Base-by-base conservation (phyloP, 495 filamentous ascomycete genomes). In the Chlorociboria aeruginascens region DNA sequence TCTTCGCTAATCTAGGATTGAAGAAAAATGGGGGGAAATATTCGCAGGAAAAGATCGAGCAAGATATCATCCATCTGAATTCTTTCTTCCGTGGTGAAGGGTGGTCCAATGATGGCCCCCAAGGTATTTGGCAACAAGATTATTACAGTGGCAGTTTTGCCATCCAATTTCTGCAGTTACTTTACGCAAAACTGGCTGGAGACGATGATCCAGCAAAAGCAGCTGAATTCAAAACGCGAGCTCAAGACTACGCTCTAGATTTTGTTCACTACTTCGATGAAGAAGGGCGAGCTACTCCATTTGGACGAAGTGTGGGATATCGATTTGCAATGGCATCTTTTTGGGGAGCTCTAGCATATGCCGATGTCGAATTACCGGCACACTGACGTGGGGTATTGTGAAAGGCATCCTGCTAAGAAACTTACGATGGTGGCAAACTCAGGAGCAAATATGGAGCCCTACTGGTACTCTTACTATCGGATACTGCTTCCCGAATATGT, bases 71-170 rank as follows among this genome's bases (percentile, higher is more conserved):
- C 50, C 83, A 88, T 49, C 65, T 89, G 10, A 78, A 88, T 56
- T 84, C 81, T 3, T 89, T 88, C 63, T 86, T 87, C 58, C 73
- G 84, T 6, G 84, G 83, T 0, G 79, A 76, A 32, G 84, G 85
- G 1, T 89, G 85, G 85, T 84, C 79, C 2, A 86, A 85, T 52
- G 85, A 89, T 54, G 84, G 84, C 0, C 83, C 85, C 0, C 79
- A 80, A 59, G 79, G 76, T 11, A 82, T 85, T 48, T 78, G 81
- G 49, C 83, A 87, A 58, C 82, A 88, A 76, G 85, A 87, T 58
- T 88, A 88, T 57, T 88, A 88, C 57, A 87, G 83, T 14, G 84
- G 83, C 9, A 81, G 77, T 44, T 87, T 86, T 57, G 85, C 83
- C 3, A 87, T 87, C 53, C 83, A 87, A 51, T 86, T 82, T 59